Evolutionary conservation across 1,284 basidiomycete species (phyloP).

Genomic region (Tilletia indica): DNA sequence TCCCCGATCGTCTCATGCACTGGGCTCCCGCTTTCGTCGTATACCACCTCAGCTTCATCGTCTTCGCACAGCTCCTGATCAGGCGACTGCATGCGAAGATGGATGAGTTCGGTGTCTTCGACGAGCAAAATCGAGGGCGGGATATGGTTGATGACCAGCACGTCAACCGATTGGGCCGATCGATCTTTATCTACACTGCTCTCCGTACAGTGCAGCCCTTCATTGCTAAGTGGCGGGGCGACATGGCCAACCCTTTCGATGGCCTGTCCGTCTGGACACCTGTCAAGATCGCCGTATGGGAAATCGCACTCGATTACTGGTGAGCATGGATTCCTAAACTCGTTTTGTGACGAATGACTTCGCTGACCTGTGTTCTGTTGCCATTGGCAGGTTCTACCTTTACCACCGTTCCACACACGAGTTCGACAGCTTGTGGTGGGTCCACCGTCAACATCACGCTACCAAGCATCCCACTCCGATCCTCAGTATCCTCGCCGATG

Average conservation of each 20-base stretch:
- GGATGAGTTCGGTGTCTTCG: conserved; percentile 41
- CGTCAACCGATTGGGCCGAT: conserved; percentile 50
- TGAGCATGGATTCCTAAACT: too few relatives aligned
- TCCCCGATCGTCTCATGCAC: conserved; percentile 45
- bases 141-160: conserved; percentile 51
- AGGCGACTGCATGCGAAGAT: conserved; percentile 41
- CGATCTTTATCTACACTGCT: conserved; percentile 51
- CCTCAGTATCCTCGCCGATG: conserved; percentile 41
- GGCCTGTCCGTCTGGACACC: conserved; percentile 43
- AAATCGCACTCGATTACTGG: conserved; percentile 41
- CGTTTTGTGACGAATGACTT: too few relatives aligned
- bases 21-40: conserved; percentile 44
- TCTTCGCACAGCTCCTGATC: conserved; percentile 41
- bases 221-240: conserved; percentile 44
- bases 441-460: conserved; percentile 40
- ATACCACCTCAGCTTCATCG: conserved; percentile 44
- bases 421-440: conserved; percentile 31
- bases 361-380: too few relatives aligned
- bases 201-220: conserved; percentile 48
- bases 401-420: conserved; percentile 49
- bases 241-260: conserved; percentile 40
- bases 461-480: conserved; percentile 47
- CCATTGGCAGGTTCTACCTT: conserved; percentile 35
- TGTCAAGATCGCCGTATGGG: conserved; percentile 46
- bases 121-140: conserved; percentile 51